Percentiles rank a stretch among this genome's conserved stretches.
These are phyloP conservation scores for Betula pendula DNA, from an alignment of 306 rosid genomes.

Conservation along the genomic window DNA sequence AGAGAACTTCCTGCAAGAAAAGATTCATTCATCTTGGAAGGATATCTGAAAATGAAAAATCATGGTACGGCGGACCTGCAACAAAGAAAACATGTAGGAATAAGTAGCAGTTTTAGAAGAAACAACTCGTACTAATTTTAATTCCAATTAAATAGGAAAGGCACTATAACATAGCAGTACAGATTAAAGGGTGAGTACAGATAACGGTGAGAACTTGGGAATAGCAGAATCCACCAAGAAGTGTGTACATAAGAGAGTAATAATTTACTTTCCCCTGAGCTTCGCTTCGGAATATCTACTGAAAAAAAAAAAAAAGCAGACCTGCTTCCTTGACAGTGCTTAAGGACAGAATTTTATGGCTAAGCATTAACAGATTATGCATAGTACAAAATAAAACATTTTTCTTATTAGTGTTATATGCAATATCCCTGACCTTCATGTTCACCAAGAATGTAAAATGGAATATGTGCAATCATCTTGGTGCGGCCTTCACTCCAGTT, in stretches of 20 bases:
- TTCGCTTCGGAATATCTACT: too few species aligned
- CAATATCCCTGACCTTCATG: slow-evolving; percentile 60
- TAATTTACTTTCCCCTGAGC: too few species aligned
- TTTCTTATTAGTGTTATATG: neutral
- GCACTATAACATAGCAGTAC: too few species aligned
- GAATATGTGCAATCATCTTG: slow-evolving; percentile 88
- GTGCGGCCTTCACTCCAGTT: slow-evolving; percentile 83
- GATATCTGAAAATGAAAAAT: slow-evolving; percentile 78
- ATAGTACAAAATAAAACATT: neutral
- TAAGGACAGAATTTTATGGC: neutral
- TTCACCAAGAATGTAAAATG: slow-evolving; percentile 83
- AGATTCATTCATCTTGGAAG: slow-evolving; percentile 51
- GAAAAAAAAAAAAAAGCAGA: too few species aligned
- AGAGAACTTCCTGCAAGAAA: neutral
- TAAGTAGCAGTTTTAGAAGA: slow-evolving; percentile 8
- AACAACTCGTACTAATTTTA: neutral
- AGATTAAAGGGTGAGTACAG: too few species aligned
- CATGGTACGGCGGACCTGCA: slow-evolving; percentile 91
- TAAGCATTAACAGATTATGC: neutral
- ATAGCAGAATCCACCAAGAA: too few species aligned
- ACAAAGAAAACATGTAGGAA: slow-evolving; percentile 25
- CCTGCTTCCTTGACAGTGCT: too few species aligned
- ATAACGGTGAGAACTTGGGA: too few species aligned
- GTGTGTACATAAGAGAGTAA: too few species aligned
- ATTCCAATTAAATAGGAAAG: neutral